Evolutionary conservation across 2,329 filamentous ascomycete genomes (phyloP).

Genomic region (Orbilia quercus): DNA sequence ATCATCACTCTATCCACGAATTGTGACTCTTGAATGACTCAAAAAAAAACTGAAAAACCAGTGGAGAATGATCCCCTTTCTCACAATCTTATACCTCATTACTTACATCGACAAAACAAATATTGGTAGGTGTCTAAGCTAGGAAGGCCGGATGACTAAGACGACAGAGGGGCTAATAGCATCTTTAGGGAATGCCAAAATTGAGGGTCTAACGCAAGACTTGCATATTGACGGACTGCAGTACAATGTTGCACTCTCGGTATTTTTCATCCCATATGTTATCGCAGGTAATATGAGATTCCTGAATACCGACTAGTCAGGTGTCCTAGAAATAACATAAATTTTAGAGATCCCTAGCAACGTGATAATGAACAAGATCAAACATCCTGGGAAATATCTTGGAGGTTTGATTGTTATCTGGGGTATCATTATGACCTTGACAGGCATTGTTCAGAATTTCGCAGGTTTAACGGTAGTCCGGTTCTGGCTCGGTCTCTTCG

Average conservation of each 20-base stretch:
- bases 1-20: background rate
- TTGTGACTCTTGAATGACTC: too few relatives aligned
- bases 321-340: too few relatives aligned
- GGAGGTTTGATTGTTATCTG: constrained; percentile 62
- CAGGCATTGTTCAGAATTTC: constrained; percentile 59
- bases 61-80: constrained; percentile 41
- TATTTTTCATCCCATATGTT: constrained; percentile 43
- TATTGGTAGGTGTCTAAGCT: constrained; percentile 24
- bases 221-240: constrained; percentile 36
- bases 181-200: constrained; percentile 46
- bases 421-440: constrained; percentile 64
- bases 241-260: constrained; percentile 35
- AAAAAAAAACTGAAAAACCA: too few relatives aligned
- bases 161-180: too few relatives aligned
- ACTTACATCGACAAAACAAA: constrained; percentile 46
- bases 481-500: constrained; percentile 60
- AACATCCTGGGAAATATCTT: constrained; percentile 66
- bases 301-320: too few relatives aligned
- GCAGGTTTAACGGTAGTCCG: constrained; percentile 60
- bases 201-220: constrained; percentile 31
- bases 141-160: background rate
- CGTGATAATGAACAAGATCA: constrained; percentile 63
- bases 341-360: constrained; percentile 63
- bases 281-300: constrained; percentile 17
- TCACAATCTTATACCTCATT: constrained; percentile 35